Evolutionary conservation across 768 basidiomycete species (phyloP).

Genomic region (Phanerochaete carnosa): DNA sequence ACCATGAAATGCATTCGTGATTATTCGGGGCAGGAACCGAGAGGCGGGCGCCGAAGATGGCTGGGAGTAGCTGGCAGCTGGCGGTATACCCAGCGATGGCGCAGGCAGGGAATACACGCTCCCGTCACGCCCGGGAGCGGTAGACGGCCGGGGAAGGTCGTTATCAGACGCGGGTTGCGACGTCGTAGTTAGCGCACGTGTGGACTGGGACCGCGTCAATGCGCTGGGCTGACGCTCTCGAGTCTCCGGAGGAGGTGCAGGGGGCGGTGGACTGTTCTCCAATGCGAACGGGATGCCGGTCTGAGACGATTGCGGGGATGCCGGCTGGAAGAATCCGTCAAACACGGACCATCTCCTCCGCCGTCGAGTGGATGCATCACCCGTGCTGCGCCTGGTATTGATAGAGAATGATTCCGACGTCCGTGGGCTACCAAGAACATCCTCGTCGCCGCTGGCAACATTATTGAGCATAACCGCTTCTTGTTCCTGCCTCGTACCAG

Average conservation of each 20-base stretch:
- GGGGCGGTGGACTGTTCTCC: slow-evolving; percentile 8
- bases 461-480: slow-evolving; percentile 60
- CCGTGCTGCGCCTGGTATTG: slow-evolving; percentile 25
- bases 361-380: slow-evolving; percentile 36
- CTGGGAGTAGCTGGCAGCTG: slow-evolving; percentile 7
- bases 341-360: slow-evolving; percentile 76
- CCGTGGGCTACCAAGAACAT: slow-evolving; percentile 40
- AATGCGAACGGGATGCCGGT: slow-evolving; percentile 16
- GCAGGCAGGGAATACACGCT: neutral
- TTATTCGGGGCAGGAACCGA: slow-evolving; percentile 68
- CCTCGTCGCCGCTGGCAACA: slow-evolving; percentile 38
- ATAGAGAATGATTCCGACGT: slow-evolving; percentile 38
- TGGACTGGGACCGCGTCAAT: slow-evolving; percentile 21
- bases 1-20: slow-evolving; percentile 58
- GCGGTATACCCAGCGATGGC: neutral
- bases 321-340: slow-evolving; percentile 38
- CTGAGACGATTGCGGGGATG: slow-evolving; percentile 14
- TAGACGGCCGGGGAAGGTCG: slow-evolving; percentile 29
- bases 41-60: slow-evolving; percentile 39
- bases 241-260: slow-evolving; percentile 8
- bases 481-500: slow-evolving; percentile 61
- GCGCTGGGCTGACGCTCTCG: slow-evolving; percentile 12
- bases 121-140: slow-evolving; percentile 24
- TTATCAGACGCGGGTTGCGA: slow-evolving; percentile 11
- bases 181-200: slow-evolving; percentile 10